phyloP scores from a whole-genome alignment of 208 protist species.

The Herpetomonas tarakana region DNA sequence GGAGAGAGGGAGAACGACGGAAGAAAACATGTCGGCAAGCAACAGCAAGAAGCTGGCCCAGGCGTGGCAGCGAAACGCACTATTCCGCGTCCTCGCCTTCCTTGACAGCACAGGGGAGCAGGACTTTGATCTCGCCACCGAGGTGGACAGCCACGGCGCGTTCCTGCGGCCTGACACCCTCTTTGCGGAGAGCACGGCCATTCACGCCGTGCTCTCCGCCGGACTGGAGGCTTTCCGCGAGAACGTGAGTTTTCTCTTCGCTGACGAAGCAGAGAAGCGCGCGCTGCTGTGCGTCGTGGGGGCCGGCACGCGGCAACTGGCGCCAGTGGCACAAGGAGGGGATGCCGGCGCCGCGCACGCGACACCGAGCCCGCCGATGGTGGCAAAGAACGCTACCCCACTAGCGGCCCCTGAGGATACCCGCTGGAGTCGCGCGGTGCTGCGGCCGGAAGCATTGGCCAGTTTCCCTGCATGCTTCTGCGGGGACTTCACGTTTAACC shows the following conservation, averaged over 20 bases:
- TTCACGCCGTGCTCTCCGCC: conserved; percentile 40
- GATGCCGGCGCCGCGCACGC: conserved; percentile 7
- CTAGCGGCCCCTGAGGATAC: conserved; percentile 6
- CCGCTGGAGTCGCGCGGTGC: conserved; percentile 21
- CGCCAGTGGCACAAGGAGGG: background rate
- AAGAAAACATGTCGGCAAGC: too few species aligned
- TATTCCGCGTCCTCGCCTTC: conserved; percentile 81
- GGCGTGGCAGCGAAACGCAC: conserved; percentile 45
- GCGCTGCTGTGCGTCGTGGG: conserved; percentile 39
- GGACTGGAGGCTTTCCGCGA: conserved; percentile 38
- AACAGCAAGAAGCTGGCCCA: too few species aligned
- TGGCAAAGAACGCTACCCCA: background rate
- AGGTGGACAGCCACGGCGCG: conserved; percentile 25
- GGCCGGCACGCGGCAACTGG: conserved; percentile 2
- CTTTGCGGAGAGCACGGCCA: conserved; percentile 31
- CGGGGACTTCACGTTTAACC: conserved; percentile 39
- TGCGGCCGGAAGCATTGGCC: conserved; percentile 42
- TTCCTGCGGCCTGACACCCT: conserved; percentile 34
- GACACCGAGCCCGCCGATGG: background rate
- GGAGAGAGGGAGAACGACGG: too few species aligned
- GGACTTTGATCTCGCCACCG: conserved; percentile 39
- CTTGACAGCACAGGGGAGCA: conserved; percentile 80
- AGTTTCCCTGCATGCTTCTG: conserved; percentile 37
- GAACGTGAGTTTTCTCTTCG: conserved; percentile 53
- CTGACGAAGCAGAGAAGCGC: conserved; percentile 28